These are phyloP conservation scores for Thymus quinquecostatus DNA, from an alignment of 257 asterid genomes.

Conservation along the genomic window DNA sequence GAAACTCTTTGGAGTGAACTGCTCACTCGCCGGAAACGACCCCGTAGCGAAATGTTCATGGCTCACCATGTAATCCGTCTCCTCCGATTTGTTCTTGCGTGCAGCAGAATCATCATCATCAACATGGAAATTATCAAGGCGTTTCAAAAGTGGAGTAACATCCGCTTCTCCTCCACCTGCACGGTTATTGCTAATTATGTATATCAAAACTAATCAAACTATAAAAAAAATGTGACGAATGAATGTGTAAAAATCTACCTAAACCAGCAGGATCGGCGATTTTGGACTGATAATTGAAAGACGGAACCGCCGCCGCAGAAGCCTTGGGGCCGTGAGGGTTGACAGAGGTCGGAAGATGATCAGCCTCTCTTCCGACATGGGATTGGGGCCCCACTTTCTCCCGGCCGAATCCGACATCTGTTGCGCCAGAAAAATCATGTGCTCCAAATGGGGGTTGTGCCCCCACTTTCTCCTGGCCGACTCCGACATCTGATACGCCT, in stretches of 20 bases:
- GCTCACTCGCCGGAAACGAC: constrained; percentile 16
- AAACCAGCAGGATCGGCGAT: constrained; percentile 56
- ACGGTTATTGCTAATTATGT: too few species aligned
- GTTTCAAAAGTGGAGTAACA: constrained; percentile 44
- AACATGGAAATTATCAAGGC: constrained; percentile 41
- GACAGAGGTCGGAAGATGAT: not conserved
- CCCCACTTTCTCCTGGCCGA: too few species aligned
- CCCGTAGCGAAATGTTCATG: constrained; percentile 53
- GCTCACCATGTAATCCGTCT: constrained; percentile 41
- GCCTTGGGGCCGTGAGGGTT: constrained; percentile 43
- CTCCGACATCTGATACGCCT: too few species aligned
- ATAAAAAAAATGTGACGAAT: not conserved
- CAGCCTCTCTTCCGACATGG: too few species aligned
- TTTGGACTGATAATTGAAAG: constrained; percentile 59
- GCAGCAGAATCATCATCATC: constrained; percentile 12
- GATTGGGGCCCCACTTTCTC: too few species aligned
- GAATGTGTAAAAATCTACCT: constrained; percentile 32
- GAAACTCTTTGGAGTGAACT: constrained; percentile 5
- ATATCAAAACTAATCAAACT: not conserved
- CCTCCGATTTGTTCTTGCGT: not conserved
- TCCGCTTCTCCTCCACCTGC: constrained; percentile 57
- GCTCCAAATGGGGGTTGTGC: not conserved
- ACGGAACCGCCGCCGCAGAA: not conserved
- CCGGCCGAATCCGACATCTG: not conserved
- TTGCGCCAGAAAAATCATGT: not conserved